Percentiles rank a stretch among this genome's conserved stretches.
Conservation (phyloP, 1,284 basidiomycete species). For the Moniliella sp. region DNA sequence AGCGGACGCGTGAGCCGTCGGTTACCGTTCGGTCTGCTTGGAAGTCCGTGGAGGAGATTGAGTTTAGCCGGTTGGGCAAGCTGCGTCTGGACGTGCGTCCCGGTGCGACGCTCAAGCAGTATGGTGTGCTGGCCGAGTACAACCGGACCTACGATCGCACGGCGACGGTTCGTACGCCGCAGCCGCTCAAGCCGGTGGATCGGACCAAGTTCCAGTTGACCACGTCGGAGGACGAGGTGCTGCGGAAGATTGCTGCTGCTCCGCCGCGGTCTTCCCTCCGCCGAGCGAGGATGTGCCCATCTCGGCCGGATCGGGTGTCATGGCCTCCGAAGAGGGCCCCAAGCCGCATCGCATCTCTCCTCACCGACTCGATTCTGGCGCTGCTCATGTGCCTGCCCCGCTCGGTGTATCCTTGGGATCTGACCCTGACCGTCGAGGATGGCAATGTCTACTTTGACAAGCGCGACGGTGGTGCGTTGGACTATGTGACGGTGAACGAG, state of each 20-base stretch:
- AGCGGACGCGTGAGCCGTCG: conserved; percentile 75
- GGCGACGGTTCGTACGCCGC: conserved; percentile 65
- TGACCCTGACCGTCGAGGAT: conserved; percentile 68
- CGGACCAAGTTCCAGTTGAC: conserved; percentile 92
- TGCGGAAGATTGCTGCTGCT: conserved; percentile 15
- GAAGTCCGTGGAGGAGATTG: conserved; percentile 86
- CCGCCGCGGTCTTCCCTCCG: no score
- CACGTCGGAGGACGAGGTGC: conserved; percentile 68
- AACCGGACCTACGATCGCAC: conserved; percentile 88
- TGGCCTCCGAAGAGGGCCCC: background rate
- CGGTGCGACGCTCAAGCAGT: conserved; percentile 35
- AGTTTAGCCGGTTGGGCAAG: conserved; percentile 78
- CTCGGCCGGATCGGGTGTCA: no score
- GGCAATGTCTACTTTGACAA: conserved; percentile 95
- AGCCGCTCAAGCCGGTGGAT: conserved; percentile 71
- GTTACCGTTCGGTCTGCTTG: conserved; percentile 78
- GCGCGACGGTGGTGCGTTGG: conserved; percentile 70
- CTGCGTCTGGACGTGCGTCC: conserved; percentile 58
- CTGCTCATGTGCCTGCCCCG: conserved; percentile 90
- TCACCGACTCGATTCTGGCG: conserved; percentile 83
- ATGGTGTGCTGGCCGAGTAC: conserved; percentile 76
- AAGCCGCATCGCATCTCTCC: conserved; percentile 53
- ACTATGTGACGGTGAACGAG: conserved; percentile 94
- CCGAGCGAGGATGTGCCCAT: no score
- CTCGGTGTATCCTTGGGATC: conserved; percentile 98